phyloP scores from a whole-genome alignment of 2,329 filamentous ascomycete species.

The Cercospora sesami region DNA sequence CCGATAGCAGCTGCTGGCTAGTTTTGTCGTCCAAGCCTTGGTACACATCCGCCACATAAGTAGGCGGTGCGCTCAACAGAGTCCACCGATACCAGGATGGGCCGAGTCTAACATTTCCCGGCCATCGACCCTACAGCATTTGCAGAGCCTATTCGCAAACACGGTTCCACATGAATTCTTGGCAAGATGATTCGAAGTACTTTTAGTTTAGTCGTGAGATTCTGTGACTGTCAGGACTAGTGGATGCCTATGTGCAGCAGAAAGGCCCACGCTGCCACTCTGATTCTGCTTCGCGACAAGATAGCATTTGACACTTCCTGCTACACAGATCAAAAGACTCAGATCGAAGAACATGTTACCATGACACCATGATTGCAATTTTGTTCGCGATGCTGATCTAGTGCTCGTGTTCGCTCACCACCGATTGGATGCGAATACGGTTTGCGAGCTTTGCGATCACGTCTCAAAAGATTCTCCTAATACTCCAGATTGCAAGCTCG shows the following conservation, averaged over 20 bases:
- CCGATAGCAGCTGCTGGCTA: background rate
- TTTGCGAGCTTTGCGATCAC: background rate
- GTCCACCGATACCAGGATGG: background rate
- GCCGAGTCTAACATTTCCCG: background rate
- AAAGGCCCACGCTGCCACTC: background rate
- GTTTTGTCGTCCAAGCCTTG: background rate
- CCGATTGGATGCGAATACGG: background rate
- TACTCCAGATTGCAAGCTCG: background rate
- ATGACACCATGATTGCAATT: background rate
- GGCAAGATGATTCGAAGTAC: background rate
- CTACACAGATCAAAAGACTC: background rate
- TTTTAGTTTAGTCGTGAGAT: background rate
- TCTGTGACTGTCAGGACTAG: background rate
- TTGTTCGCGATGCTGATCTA: background rate
- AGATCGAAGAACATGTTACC: background rate
- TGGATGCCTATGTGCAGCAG: background rate
- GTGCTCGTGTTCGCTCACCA: background rate
- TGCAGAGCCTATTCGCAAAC: background rate
- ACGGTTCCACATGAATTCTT: background rate
- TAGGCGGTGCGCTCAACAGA: background rate
- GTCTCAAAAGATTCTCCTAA: background rate
- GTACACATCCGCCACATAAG: background rate
- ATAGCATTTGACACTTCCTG: background rate
- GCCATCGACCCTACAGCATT: background rate
- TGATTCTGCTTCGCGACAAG: background rate